These are phyloP conservation scores for Remersonia thermophila DNA, from an alignment of 2,329 filamentous ascomycete species.

Conservation along the genomic window DNA sequence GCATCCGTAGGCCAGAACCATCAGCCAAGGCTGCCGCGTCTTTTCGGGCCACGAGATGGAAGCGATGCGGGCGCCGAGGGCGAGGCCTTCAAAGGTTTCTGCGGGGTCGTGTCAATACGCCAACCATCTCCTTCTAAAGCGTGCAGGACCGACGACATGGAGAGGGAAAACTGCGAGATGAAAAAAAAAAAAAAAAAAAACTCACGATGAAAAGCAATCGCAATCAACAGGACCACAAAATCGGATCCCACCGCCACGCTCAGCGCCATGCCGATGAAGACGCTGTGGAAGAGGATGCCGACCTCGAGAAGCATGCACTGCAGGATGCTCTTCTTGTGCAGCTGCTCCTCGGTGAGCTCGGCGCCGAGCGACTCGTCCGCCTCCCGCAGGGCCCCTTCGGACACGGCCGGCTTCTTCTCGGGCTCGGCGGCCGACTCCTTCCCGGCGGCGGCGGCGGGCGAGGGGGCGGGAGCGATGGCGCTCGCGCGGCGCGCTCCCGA, in stretches of 20 bases:
- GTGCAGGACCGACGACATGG: too few relatives aligned
- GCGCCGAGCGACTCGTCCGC: slow-evolving; percentile 9
- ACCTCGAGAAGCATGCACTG: slow-evolving; percentile 73
- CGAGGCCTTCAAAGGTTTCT: slow-evolving; percentile 77
- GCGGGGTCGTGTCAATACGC: slow-evolving; percentile 23
- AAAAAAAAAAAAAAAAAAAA: too few relatives aligned
- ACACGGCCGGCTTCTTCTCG: background rate
- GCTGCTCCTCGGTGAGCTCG: slow-evolving; percentile 38
- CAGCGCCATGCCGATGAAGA: slow-evolving; percentile 81
- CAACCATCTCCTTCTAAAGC: too few relatives aligned
- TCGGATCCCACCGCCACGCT: slow-evolving; percentile 67
- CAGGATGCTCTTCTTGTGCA: slow-evolving; percentile 51
- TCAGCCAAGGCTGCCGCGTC: slow-evolving; percentile 69
- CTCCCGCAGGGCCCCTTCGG: slow-evolving; percentile 4
- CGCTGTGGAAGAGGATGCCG: slow-evolving; percentile 72
- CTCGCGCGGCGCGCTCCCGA: background rate
- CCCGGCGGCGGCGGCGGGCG: background rate
- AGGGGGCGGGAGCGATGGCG: slow-evolving; percentile 4
- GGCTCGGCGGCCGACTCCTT: background rate
- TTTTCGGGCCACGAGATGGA: slow-evolving; percentile 63
- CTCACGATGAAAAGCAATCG: slow-evolving; percentile 63
- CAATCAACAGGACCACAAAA: slow-evolving; percentile 70
- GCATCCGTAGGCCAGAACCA: slow-evolving; percentile 57
- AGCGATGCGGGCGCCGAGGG: slow-evolving; percentile 72
- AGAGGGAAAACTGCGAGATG: background rate